A percentile compares a stretch with the other conserved stretches of the same genome.
These are phyloP conservation scores for Hypomyces perniciosus DNA, from an alignment of 2,329 filamentous ascomycete species.

Conservation along the genomic window DNA sequence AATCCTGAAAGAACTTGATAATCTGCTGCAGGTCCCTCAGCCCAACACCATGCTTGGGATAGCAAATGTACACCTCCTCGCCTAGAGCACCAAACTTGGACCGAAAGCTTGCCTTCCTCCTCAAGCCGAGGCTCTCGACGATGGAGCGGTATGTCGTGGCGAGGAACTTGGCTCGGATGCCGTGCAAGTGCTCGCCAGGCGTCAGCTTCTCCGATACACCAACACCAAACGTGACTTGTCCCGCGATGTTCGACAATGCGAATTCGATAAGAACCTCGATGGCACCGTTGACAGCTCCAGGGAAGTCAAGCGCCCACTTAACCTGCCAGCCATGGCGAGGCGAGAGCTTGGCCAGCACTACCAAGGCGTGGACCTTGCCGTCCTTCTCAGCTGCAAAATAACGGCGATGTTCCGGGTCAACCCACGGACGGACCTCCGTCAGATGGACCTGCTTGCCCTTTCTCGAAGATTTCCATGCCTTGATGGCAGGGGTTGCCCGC, in stretches of 20 bases:
- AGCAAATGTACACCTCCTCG: constrained; percentile 84
- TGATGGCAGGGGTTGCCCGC: constrained; percentile 65
- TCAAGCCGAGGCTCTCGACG: constrained; percentile 74
- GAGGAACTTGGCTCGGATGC: constrained; percentile 73
- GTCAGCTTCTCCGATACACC: constrained; percentile 70
- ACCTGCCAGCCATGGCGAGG: constrained; percentile 85
- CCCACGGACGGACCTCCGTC: constrained; percentile 84
- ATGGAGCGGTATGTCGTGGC: constrained; percentile 77
- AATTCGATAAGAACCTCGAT: constrained; percentile 79
- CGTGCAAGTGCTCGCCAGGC: constrained; percentile 75
- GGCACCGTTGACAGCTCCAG: constrained; percentile 73
- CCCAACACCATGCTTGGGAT: constrained; percentile 78
- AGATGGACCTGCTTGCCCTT: constrained; percentile 84
- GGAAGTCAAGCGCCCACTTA: constrained; percentile 95
- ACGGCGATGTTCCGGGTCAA: constrained; percentile 73
- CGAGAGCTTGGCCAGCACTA: constrained; percentile 76
- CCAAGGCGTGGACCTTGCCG: constrained; percentile 66
- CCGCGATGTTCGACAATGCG: constrained; percentile 49
- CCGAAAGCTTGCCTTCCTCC: constrained; percentile 81
- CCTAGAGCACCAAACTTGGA: constrained; percentile 83
- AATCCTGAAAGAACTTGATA: constrained; percentile 82
- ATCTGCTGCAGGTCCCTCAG: constrained; percentile 79
- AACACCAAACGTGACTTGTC: constrained; percentile 75
- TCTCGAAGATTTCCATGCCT: constrained; percentile 72
- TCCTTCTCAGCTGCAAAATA: constrained; percentile 79